Evolutionary conservation across 352 stramenopile species (phyloP).

Genomic region (Phytophthora quininea): DNA sequence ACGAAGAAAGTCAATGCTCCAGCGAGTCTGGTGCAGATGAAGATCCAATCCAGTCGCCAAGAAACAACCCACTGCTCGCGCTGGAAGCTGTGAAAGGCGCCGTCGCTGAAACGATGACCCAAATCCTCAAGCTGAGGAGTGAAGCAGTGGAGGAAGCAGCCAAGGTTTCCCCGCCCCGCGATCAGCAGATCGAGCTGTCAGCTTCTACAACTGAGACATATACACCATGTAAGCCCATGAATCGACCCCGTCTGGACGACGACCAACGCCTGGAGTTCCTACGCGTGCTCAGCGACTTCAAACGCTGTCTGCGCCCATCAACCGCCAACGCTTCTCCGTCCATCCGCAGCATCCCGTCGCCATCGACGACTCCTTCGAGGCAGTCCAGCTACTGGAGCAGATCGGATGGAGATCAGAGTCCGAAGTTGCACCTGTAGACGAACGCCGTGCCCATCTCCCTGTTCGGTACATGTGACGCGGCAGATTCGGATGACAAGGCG

Average conservation of each 20-base stretch:
- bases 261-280: slow-evolving; percentile 51
- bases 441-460: slow-evolving; percentile 14
- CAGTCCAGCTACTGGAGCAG: background rate
- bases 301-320: slow-evolving; percentile 41
- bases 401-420: too few species aligned
- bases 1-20: background rate
- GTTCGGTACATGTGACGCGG: slow-evolving; percentile 11
- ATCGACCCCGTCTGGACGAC: slow-evolving; percentile 13
- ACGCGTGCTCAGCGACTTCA: slow-evolving; percentile 51
- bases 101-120: slow-evolving; percentile 11
- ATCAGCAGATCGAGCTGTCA: slow-evolving; percentile 1
- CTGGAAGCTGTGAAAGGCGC: slow-evolving; percentile 15
- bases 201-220: background rate
- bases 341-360: background rate
- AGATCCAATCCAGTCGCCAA: background rate
- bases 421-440: slow-evolving; percentile 24
- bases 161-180: background rate
- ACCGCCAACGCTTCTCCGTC: background rate
- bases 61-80: slow-evolving; percentile 7
- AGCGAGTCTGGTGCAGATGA: background rate
- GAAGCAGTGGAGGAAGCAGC: background rate
- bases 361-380: background rate
- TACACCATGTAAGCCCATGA: background rate
- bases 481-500: background rate
- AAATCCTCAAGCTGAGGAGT: slow-evolving; percentile 11